phyloP scores from a whole-genome alignment of 495 filamentous ascomycete genomes.

The Astrocystis sublimbata region DNA sequence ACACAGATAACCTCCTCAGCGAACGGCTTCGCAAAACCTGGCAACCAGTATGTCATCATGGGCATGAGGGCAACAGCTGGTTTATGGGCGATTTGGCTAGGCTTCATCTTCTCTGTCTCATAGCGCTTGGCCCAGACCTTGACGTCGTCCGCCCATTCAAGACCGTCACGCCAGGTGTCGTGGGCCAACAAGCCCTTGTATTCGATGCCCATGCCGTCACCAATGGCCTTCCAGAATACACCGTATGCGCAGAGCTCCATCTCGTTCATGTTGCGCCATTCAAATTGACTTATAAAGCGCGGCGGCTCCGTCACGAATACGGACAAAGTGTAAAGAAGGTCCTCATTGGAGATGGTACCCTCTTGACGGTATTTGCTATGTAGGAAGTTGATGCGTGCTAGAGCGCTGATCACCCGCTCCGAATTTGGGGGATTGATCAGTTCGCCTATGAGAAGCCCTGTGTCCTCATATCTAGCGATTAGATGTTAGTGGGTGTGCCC shows the following conservation, averaged over 20 bases:
- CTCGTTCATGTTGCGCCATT: slow-evolving; percentile 63
- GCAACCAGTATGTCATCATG: slow-evolving; percentile 61
- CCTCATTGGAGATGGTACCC: slow-evolving; percentile 62
- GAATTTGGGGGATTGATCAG: slow-evolving; percentile 47
- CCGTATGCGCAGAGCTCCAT: slow-evolving; percentile 67
- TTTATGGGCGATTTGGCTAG: slow-evolving; percentile 33
- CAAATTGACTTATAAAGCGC: slow-evolving; percentile 58
- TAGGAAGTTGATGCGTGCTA: slow-evolving; percentile 68
- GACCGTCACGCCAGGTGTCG: slow-evolving; percentile 57
- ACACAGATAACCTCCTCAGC: slow-evolving; percentile 54
- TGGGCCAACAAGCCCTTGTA: slow-evolving; percentile 41
- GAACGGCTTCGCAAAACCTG: slow-evolving; percentile 48
- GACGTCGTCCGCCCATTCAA: slow-evolving; percentile 67
- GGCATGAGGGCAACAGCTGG: slow-evolving; percentile 54
- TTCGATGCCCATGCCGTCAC: slow-evolving; percentile 61
- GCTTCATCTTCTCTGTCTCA: slow-evolving; percentile 55
- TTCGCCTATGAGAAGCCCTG: slow-evolving; percentile 58
- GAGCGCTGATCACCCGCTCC: slow-evolving; percentile 48
- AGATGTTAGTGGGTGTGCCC: background rate
- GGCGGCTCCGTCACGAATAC: slow-evolving; percentile 63
- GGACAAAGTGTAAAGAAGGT: slow-evolving; percentile 68
- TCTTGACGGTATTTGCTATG: slow-evolving; percentile 60
- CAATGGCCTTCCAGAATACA: slow-evolving; percentile 65
- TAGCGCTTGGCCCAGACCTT: slow-evolving; percentile 59
- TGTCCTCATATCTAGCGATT: slow-evolving; percentile 57